Percentiles rank a stretch among this genome's conserved stretches.
Conservation (phyloP, 2,329 filamentous ascomycete genomes). For the Botryotinia narcissicola region DNA sequence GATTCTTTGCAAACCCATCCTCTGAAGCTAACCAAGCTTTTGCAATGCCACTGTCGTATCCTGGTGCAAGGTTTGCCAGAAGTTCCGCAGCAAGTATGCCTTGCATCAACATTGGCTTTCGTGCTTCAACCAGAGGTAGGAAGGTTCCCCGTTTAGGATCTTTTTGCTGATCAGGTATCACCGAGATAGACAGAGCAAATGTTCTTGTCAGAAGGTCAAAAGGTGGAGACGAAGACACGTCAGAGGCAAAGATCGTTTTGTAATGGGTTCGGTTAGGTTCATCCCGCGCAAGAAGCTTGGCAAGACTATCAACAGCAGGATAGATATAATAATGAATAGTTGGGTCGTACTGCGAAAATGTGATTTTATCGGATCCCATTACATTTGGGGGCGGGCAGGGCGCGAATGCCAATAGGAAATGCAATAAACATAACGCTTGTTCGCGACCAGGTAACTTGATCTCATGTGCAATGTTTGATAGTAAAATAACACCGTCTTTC, state of each 20-base stretch:
- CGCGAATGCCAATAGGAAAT: constrained; percentile 88
- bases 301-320: constrained; percentile 82
- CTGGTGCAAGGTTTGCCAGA: constrained; percentile 69
- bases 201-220: constrained; percentile 82
- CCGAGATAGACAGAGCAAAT: constrained; percentile 82
- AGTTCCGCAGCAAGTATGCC: constrained; percentile 89
- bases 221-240: constrained; percentile 60
- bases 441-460: constrained; percentile 82
- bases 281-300: constrained; percentile 87
- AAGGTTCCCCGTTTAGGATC: constrained; percentile 58
- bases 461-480: constrained; percentile 82
- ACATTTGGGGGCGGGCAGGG: constrained; percentile 69
- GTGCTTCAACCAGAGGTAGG: constrained; percentile 69
- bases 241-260: constrained; percentile 74
- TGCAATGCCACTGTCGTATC: constrained; percentile 69
- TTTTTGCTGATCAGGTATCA: constrained; percentile 71
- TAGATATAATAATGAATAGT: constrained; percentile 82
- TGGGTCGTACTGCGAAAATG: constrained; percentile 80
- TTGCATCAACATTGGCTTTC: constrained; percentile 89
- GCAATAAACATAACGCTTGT: constrained; percentile 80
- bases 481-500: constrained; percentile 86
- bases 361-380: constrained; percentile 55
- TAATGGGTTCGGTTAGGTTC: constrained; percentile 89
- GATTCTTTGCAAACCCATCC: constrained; percentile 78
- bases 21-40: constrained; percentile 78